A percentile compares a stretch with the other conserved stretches of the same genome.
These are phyloP conservation scores for Yamadazyma philogaea DNA, from an alignment of 805 yeast genomes.

Conservation along the genomic window DNA sequence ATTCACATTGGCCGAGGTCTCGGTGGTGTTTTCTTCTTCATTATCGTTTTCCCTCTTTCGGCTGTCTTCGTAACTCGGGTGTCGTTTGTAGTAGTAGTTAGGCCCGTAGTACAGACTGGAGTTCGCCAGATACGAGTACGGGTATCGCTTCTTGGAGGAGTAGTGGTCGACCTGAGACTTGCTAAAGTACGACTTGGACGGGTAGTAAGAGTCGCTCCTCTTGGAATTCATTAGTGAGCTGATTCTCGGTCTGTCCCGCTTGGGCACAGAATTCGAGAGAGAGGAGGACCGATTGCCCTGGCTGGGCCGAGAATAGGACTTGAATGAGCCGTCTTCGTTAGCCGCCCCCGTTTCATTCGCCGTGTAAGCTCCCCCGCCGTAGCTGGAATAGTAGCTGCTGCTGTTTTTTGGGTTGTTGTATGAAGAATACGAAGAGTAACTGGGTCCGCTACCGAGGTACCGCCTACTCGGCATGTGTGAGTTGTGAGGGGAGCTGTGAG, in stretches of 20 bases:
- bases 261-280: constrained; percentile 22
- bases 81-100: constrained; percentile 4
- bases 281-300: constrained; percentile 19
- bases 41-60: background rate
- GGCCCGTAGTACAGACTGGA: background rate
- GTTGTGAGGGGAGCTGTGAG: background rate
- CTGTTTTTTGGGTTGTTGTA: constrained; percentile 10
- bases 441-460: constrained; percentile 4
- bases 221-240: constrained; percentile 21
- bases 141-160: constrained; percentile 12
- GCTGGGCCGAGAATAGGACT: constrained; percentile 11
- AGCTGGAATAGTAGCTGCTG: constrained; percentile 21
- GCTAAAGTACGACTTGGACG: constrained; percentile 17
- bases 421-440: constrained; percentile 10
- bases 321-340: background rate
- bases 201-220: constrained; percentile 29
- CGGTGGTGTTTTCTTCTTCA: background rate
- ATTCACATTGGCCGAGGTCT: too few species aligned
- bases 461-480: background rate
- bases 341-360: constrained; percentile 6
- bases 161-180: constrained; percentile 17
- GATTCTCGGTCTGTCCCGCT: constrained; percentile 13
- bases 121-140: constrained; percentile 1
- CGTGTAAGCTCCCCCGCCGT: constrained; percentile 20
- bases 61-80: background rate